Base-by-base conservation (phyloP, 139 green algal species). In the Mesostigma viride region DNA sequence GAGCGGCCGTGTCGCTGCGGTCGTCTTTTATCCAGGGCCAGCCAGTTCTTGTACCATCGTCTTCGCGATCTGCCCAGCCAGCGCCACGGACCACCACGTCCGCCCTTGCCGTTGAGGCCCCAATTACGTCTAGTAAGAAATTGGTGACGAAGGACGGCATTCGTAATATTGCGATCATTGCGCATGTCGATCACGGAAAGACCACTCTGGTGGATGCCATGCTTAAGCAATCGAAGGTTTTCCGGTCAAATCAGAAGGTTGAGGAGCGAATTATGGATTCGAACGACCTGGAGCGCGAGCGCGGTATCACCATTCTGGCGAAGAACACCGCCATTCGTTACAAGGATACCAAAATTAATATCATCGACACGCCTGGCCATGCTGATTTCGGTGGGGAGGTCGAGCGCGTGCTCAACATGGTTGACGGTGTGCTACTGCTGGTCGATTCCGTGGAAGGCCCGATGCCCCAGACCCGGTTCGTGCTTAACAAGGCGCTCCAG, bases 371-470 rank as follows among this genome's bases (percentile, higher is more conserved):
- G 0, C 93, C 93, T 0, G 93, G 93, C 57, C 93, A 99, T 89
- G 90, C 93, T 24, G 93, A 99, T 80, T 99, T 99, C 79, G 93
- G 93, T 45, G 93, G 93, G 0, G 93, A 99, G 79, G 93, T 99
- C 24, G 93, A 98, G 86, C 89, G 93, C 33, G 90, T 98, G 46
- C 86, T 99, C 58, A 97, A 97, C 84, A 99, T 99, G 93, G 94
- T 89, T 51, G 93, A 99, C 66, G 92, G 90, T 58, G 94, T 99
- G 72, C 79, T 99, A 67, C 87, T 99, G 64, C 84, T 99, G 63
- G 65, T 99, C 32, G 94, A 99, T 74, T 80, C 73, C 2, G 91
- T 97, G 57, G 94, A 99, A 81, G 94, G 93, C 3, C 77, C 77
- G n/a, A 83, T 83, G 77, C 77, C 77, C n/a, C 94, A 99, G 88